Evolutionary conservation across 768 basidiomycete genomes (phyloP).

Genomic region (Tremella mesenterica): DNA sequence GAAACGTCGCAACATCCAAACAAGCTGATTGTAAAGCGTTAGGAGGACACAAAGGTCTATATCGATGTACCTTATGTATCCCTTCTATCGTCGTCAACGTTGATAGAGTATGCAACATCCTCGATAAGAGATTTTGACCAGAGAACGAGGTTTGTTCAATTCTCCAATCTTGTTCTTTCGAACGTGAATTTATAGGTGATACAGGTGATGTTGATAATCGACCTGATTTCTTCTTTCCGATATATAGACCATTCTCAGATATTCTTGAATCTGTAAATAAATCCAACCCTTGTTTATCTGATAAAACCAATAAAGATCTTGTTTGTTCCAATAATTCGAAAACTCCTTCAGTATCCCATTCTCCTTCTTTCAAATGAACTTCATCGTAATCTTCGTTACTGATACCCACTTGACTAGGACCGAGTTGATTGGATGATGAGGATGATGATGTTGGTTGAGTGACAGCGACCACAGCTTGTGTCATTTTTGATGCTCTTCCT

Average conservation of each 20-base stretch:
- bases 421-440: constrained; percentile 4
- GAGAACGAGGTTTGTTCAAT: not conserved
- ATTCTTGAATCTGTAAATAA: constrained; percentile 8
- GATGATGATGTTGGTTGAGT: constrained; percentile 10
- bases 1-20: constrained; percentile 63
- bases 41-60: constrained; percentile 61
- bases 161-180: constrained; percentile 5
- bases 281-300: constrained; percentile 25
- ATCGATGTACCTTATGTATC: constrained; percentile 55
- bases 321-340: constrained; percentile 29
- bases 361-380: constrained; percentile 11
- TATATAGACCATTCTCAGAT: not conserved
- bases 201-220: constrained; percentile 37
- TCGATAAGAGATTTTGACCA: constrained; percentile 48
- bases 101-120: constrained; percentile 45
- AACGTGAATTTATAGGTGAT: constrained; percentile 31
- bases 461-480: constrained; percentile 15
- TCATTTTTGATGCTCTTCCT: constrained; percentile 20
- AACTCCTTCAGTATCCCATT: constrained; percentile 20
- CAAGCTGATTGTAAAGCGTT: constrained; percentile 64
- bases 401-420: constrained; percentile 3
- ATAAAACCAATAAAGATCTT: constrained; percentile 19
- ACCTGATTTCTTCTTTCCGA: constrained; percentile 13
- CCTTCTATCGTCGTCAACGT: constrained; percentile 60
- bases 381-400: constrained; percentile 20